phyloP scores from a whole-genome alignment of 352 stramenopile species.

The Phytopythium aichiense region DNA sequence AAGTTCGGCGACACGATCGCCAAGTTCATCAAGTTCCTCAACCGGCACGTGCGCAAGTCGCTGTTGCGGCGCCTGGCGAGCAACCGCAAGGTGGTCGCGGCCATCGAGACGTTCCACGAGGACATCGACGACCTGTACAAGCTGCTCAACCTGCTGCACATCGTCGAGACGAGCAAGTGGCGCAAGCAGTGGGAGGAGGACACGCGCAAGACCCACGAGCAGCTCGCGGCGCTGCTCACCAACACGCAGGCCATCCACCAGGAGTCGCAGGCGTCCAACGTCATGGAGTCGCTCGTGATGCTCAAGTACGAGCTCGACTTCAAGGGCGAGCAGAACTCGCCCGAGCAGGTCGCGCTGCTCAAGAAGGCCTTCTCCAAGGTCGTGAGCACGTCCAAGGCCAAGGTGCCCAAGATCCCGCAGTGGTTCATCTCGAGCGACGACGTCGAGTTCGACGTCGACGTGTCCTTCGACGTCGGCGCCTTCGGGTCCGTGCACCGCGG shows the following conservation, averaged over 20 bases:
- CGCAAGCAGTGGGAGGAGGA: conserved; percentile 21
- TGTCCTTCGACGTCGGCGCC: conserved; percentile 12
- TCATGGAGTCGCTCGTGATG: conserved; percentile 9
- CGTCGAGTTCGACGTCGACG: conserved; percentile 11
- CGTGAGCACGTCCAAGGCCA: conserved; percentile 10
- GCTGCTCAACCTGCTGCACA: conserved; percentile 20
- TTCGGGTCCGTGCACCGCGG: conserved; percentile 28
- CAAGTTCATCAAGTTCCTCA: conserved; percentile 25
- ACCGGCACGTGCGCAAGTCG: conserved; percentile 13
- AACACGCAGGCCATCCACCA: conserved; percentile 14
- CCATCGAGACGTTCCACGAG: conserved; percentile 19
- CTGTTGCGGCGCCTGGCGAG: conserved; percentile 16
- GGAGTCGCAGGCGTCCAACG: conserved; percentile 3
- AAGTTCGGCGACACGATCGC: conserved; percentile 29
- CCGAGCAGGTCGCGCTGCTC: conserved; percentile 11
- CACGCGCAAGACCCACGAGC: conserved; percentile 9
- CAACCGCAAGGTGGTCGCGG: conserved; percentile 21
- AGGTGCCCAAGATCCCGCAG: conserved; percentile 3
- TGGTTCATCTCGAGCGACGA: conserved; percentile 23
- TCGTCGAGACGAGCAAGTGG: conserved; percentile 24
- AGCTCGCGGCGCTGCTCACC: conserved; percentile 16
- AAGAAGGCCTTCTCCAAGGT: conserved; percentile 9
- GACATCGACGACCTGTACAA: conserved; percentile 26
- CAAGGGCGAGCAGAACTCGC: conserved; percentile 11
- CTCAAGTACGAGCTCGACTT: conserved; percentile 20